These are phyloP conservation scores for Gloeophyllum trabeum DNA, from an alignment of 768 basidiomycete species.

Conservation along the genomic window DNA sequence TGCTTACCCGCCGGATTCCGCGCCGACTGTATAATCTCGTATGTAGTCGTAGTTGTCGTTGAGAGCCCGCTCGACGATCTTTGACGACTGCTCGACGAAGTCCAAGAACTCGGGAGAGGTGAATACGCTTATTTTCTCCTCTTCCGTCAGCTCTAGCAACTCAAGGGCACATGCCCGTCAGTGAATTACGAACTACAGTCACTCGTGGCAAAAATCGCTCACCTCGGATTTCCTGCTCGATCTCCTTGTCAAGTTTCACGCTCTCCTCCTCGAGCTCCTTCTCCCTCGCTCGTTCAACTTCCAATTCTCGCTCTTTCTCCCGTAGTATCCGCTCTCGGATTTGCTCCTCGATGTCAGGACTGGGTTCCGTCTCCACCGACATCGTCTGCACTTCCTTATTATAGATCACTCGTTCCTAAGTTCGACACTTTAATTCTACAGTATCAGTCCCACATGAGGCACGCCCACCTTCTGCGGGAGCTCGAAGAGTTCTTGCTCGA, in stretches of 20 bases:
- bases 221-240: conserved; percentile 82
- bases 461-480: conserved; percentile 65
- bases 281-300: conserved; percentile 62
- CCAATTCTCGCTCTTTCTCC: conserved; percentile 52
- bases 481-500: conserved; percentile 86
- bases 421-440: conserved; percentile 2
- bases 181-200: too few relatives aligned
- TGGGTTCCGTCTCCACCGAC: conserved; percentile 43
- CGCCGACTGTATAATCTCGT: conserved; percentile 87
- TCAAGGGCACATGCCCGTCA: neutral
- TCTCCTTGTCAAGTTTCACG: conserved; percentile 73
- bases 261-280: conserved; percentile 78
- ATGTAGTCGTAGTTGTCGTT: conserved; percentile 97
- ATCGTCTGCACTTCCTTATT: conserved; percentile 82
- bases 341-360: conserved; percentile 52
- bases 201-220: conserved; percentile 1
- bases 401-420: conserved; percentile 67
- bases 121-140: conserved; percentile 73
- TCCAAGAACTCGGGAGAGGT: conserved; percentile 86
- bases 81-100: conserved; percentile 90
- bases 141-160: conserved; percentile 68
- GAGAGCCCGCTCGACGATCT: conserved; percentile 89
- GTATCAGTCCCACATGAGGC: neutral
- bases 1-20: conserved; percentile 66
- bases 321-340: conserved; percentile 56